Percentiles rank a stretch among this genome's conserved stretches.
Conservation (phyloP, 2,329 filamentous ascomycete genomes). For the Lasiodiplodia theobromae region DNA sequence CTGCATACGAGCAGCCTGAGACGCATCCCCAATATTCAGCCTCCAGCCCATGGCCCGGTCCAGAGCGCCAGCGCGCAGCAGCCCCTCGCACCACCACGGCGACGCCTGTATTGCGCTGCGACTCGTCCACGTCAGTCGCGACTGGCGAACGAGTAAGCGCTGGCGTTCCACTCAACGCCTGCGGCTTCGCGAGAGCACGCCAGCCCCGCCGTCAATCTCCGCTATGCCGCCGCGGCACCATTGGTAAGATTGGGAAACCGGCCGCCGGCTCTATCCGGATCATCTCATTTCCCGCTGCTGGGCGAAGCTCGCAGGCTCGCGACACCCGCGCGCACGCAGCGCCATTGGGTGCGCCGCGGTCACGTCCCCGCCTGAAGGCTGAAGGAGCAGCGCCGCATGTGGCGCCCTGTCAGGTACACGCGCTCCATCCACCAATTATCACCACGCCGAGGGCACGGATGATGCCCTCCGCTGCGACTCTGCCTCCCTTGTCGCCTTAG, state of each 20-base stretch:
- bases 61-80: background rate
- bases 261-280: constrained; percentile 19
- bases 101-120: background rate
- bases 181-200: constrained; percentile 1
- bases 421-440: constrained; percentile 1
- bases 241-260: constrained; percentile 7
- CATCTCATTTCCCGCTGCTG: constrained; percentile 21
- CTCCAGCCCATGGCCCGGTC: constrained; percentile 2
- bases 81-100: background rate
- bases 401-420: constrained; percentile 4
- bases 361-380: constrained; percentile 21
- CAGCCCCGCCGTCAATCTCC: constrained; percentile 26
- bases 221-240: constrained; percentile 12
- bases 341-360: constrained; percentile 3
- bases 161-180: background rate
- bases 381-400: constrained; percentile 21
- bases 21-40: background rate
- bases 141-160: background rate
- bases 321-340: constrained; percentile 9
- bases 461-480: background rate
- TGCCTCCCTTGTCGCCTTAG: constrained; percentile 2
- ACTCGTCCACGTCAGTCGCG: background rate
- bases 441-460: background rate
- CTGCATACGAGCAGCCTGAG: constrained; percentile 25
- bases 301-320: constrained; percentile 10